Percentiles rank a stretch among this genome's conserved stretches.
Conservation (phyloP, 495 filamentous ascomycete species). For the Daldinia concentrica region DNA sequence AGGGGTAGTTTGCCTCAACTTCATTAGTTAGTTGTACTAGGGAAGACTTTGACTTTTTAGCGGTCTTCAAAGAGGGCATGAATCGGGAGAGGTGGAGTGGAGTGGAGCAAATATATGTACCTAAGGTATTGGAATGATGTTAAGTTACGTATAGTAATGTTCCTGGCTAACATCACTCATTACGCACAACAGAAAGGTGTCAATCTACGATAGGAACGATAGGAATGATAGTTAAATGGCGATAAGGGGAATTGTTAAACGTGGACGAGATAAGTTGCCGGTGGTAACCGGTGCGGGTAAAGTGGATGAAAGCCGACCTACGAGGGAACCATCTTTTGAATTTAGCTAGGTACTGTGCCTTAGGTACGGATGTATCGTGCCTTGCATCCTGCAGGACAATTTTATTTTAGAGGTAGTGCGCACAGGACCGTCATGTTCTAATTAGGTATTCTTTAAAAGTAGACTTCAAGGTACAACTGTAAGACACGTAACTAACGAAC, state of each 20-base stretch:
- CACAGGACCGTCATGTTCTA: conserved; percentile 17
- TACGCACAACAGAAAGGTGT: not conserved
- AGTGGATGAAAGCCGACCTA: conserved; percentile 8
- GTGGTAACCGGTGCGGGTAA: conserved; percentile 32
- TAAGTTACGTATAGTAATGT: too few species aligned
- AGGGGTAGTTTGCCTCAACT: conserved; percentile 8
- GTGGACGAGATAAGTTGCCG: conserved; percentile 16
- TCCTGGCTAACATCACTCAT: conserved; percentile 20
- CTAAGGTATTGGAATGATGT: too few species aligned
- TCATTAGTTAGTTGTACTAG: conserved; percentile 4
- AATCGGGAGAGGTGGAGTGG: conserved; percentile 26
- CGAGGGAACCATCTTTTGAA: not conserved
- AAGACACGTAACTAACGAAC: too few species aligned
- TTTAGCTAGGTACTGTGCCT: conserved; percentile 1
- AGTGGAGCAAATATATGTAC: too few species aligned
- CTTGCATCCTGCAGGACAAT: conserved; percentile 40
- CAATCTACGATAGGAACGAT: not conserved
- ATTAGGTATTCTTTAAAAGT: not conserved
- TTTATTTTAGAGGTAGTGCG: conserved; percentile 19
- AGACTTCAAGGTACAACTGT: not conserved
- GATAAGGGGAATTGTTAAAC: conserved; percentile 7
- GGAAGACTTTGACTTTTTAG: conserved; percentile 17
- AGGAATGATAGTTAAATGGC: conserved; percentile 6
- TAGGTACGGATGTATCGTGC: conserved; percentile 34
- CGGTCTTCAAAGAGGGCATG: conserved; percentile 17